Base-by-base conservation (phyloP, 139 green algal species). In the Chlorella sp. region DNA sequence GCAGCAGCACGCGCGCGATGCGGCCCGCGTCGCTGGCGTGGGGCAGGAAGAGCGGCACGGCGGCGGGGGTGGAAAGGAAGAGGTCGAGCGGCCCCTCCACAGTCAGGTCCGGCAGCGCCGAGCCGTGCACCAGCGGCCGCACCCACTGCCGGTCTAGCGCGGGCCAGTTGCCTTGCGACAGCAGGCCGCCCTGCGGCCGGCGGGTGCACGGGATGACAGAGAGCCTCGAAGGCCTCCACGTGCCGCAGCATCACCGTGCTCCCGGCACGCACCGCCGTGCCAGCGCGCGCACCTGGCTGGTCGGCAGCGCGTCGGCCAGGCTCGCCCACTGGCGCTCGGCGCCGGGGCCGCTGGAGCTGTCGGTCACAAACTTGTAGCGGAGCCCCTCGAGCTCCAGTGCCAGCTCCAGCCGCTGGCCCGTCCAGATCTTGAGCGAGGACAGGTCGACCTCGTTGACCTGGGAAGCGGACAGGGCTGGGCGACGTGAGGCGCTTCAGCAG, bases 31-130 rank as follows among this genome's bases (percentile, higher is more conserved):
- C 79, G 36, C 33, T 67, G 17, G 77, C 41, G 35, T 84, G 71
- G 17, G 79, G 79, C 63, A 84, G 51, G 50, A 68, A 84, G 31
- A 84, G 61, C 50, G 76, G 56, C 35, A 59, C 8, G 12, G 2
- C 12, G 38, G 38, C 56, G n/a, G 19, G 35, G 38, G n/a, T 8
- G 4, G 25, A 25, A 3, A 84, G 43, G 29, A 58, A 83, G 0
- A 84, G 29, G n/a, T 84, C 79, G 33, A 84, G 25, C 2, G 79
- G 79, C 3, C 79, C 79, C n/a, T 75, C 65, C 43, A 84, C 55
- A 1, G 63, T 48, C 48, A 84, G 83, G 33, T 84, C 79, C 3
- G 74, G 63, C 33, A 84, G 72, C 50, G 59, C n/a, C 33, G 50
- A 38, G 61, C 79, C 76, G 12, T 68, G 46, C 33, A 11, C 29